Conservation (phyloP, 805 yeast species). For the Ogataea paradorogensis region DNA sequence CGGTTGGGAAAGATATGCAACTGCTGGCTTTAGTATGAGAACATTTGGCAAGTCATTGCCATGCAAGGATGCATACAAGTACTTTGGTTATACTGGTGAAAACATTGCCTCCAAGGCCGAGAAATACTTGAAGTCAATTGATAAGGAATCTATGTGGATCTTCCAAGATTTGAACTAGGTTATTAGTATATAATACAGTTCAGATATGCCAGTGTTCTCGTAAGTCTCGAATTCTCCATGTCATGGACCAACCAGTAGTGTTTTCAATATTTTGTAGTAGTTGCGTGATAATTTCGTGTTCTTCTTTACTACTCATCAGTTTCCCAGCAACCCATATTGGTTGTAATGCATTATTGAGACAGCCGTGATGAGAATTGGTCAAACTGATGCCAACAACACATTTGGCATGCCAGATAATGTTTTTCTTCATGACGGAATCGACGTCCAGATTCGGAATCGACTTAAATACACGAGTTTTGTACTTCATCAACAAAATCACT, state of each 20-base stretch:
- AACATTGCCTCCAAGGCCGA: slow-evolving; percentile 61
- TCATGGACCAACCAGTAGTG: slow-evolving; percentile 26
- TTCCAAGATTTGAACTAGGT: slow-evolving; percentile 31
- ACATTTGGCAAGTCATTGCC: slow-evolving; percentile 97
- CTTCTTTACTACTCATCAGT: slow-evolving; percentile 25
- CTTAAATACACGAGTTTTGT: slow-evolving; percentile 34
- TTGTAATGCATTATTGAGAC: slow-evolving; percentile 27
- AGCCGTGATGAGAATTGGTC: slow-evolving; percentile 29
- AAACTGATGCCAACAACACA: slow-evolving; percentile 36
- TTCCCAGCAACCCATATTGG: slow-evolving; percentile 30
- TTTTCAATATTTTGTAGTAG: slow-evolving; percentile 23
- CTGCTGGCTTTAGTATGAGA: slow-evolving; percentile 92
- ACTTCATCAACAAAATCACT: slow-evolving; percentile 37
- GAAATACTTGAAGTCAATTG: slow-evolving; percentile 22
- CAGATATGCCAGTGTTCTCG: slow-evolving; percentile 23
- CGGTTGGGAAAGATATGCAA: slow-evolving; percentile 95
- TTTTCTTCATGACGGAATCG: slow-evolving; percentile 17
- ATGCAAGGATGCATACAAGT: slow-evolving; percentile 74
- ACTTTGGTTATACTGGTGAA: slow-evolving; percentile 86
- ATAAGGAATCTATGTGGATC: slow-evolving; percentile 23
- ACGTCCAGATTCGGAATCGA: slow-evolving; percentile 8
- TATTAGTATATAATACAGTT: background rate
- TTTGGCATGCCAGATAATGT: slow-evolving; percentile 36
- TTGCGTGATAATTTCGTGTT: slow-evolving; percentile 23
- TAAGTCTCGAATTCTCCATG: slow-evolving; percentile 21